Evolutionary conservation across 192 early-diverging fungal species (phyloP).

Genomic region (Entomortierella beljakovae): DNA sequence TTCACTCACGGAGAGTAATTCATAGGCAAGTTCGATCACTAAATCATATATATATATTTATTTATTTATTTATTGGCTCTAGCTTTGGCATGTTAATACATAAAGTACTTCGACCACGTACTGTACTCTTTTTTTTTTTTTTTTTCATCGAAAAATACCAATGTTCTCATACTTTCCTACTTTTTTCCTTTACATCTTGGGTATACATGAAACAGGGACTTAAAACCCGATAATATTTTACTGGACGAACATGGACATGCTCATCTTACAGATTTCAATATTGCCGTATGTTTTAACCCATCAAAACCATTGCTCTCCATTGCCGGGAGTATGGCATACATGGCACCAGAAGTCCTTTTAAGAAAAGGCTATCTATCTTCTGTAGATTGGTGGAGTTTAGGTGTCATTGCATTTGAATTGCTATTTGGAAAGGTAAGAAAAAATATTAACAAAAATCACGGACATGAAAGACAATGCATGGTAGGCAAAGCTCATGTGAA

Average conservation of each 20-base stretch:
- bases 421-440: slow-evolving; percentile 77
- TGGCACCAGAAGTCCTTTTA: slow-evolving; percentile 84
- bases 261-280: slow-evolving; percentile 89
- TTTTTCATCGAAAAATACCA: too few relatives aligned
- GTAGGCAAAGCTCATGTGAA: background rate
- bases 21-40: slow-evolving; percentile 61
- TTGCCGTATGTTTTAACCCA: slow-evolving; percentile 77
- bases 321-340: slow-evolving; percentile 89
- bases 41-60: too few relatives aligned
- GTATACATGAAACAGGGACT: slow-evolving; percentile 62
- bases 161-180: background rate
- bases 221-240: slow-evolving; percentile 91
- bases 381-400: slow-evolving; percentile 88
- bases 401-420: slow-evolving; percentile 82
- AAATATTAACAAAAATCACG: background rate
- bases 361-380: slow-evolving; percentile 65
- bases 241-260: slow-evolving; percentile 83
- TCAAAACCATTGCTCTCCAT: slow-evolving; percentile 76
- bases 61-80: too few relatives aligned
- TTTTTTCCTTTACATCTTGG: slow-evolving; percentile 6
- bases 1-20: slow-evolving; percentile 77
- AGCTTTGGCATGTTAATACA: too few relatives aligned
- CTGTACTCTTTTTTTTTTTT: slow-evolving; percentile 7
- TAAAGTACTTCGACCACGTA: background rate
- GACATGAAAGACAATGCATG: background rate